phyloP scores from a whole-genome alignment of 1,139 yeast species.

The Kluyveromyces sp. region DNA sequence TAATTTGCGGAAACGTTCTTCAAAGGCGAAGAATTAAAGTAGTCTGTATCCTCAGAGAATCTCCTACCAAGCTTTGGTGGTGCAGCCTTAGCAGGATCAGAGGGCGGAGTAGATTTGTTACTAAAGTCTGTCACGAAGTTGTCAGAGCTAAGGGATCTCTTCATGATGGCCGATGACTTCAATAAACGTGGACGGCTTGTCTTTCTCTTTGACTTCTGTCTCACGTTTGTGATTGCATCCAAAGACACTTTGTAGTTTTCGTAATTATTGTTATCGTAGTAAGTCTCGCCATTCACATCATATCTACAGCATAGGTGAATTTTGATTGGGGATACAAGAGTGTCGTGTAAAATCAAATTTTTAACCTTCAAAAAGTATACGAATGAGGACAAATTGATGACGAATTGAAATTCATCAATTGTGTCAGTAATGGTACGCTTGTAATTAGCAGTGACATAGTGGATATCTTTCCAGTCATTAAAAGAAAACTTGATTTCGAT shows the following conservation, averaged over 20 bases:
- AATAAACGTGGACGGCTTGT: neutral
- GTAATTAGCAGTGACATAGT: slow-evolving; percentile 23
- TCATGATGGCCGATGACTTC: neutral
- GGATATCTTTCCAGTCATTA: slow-evolving; percentile 27
- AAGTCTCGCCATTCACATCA: slow-evolving; percentile 25
- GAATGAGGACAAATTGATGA: slow-evolving; percentile 22
- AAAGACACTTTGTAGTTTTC: slow-evolving; percentile 20
- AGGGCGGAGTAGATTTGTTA: slow-evolving; percentile 11
- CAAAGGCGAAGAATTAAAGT: slow-evolving; percentile 28
- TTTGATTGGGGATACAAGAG: slow-evolving; percentile 14
- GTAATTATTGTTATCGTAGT: slow-evolving; percentile 28
- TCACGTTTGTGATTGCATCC: slow-evolving; percentile 2
- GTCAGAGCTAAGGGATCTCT: slow-evolving; percentile 10
- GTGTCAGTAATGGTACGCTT: slow-evolving; percentile 19
- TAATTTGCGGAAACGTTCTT: slow-evolving; percentile 17
- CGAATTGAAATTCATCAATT: slow-evolving; percentile 25
- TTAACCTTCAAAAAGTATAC: slow-evolving; percentile 27
- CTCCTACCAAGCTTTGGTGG: slow-evolving; percentile 14
- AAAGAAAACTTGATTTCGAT: slow-evolving; percentile 28
- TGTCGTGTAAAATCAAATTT: slow-evolving; percentile 15
- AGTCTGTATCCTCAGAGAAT: slow-evolving; percentile 27
- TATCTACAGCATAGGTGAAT: slow-evolving; percentile 27
- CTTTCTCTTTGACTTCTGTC: neutral
- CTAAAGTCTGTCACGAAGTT: slow-evolving; percentile 17
- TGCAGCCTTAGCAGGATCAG: slow-evolving; percentile 1